phyloP scores from a whole-genome alignment of 2,329 filamentous ascomycete genomes.

The Lasiodiplodia sp. region DNA sequence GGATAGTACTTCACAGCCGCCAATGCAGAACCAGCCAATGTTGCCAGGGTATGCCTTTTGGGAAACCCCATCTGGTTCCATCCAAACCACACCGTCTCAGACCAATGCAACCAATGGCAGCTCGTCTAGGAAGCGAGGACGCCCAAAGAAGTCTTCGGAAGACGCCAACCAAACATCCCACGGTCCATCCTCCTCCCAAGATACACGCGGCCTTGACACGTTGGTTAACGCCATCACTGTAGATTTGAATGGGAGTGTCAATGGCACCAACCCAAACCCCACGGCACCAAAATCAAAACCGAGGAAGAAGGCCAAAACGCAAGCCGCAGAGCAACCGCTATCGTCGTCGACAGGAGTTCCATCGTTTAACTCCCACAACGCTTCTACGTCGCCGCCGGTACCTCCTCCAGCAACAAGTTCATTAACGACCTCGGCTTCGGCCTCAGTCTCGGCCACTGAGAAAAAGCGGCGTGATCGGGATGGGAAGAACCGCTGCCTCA shows the following conservation, averaged over 20 bases:
- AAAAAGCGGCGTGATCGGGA: not conserved
- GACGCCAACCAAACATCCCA: not conserved
- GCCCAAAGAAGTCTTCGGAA: not conserved
- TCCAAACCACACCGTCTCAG: not conserved
- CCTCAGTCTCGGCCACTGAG: not conserved
- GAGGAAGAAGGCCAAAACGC: not conserved
- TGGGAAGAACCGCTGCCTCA: not conserved
- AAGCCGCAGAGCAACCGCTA: not conserved
- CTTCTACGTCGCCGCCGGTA: not conserved
- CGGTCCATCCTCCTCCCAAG: slow-evolving; percentile 3
- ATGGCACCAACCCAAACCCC: not conserved
- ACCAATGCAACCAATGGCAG: not conserved
- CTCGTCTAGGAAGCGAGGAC: not conserved
- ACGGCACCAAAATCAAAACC: not conserved
- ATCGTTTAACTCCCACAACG: not conserved
- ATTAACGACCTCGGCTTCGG: not conserved
- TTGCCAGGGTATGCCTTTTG: not conserved
- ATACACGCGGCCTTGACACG: slow-evolving; percentile 6
- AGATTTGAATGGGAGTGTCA: not conserved
- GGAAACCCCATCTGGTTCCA: not conserved
- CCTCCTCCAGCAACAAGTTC: not conserved
- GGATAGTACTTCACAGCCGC: not conserved
- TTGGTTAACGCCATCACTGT: slow-evolving; percentile 5
- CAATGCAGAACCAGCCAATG: not conserved
- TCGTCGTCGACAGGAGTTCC: not conserved